phyloP scores from a whole-genome alignment of 108 stramenopile species.

The Licmophora abbreviata region DNA sequence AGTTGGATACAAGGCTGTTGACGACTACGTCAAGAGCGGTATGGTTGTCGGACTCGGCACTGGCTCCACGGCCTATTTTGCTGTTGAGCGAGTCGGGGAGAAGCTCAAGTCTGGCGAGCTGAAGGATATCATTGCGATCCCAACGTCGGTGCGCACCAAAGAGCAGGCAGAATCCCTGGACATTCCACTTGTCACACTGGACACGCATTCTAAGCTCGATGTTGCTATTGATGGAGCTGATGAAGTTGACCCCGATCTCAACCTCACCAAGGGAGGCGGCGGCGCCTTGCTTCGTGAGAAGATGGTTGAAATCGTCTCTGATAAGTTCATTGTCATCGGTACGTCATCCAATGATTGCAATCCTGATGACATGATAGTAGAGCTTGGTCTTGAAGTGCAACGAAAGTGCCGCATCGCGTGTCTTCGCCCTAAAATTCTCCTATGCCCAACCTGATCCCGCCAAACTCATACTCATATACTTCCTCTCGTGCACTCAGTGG shows the following conservation, averaged over 20 bases:
- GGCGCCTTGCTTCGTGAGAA: conserved; percentile 95
- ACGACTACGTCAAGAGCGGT: conserved; percentile 87
- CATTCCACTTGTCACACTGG: conserved; percentile 93
- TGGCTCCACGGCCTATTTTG: conserved; percentile 97
- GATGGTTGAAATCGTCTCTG: conserved; percentile 88
- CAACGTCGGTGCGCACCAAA: conserved; percentile 95
- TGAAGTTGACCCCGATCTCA: conserved; percentile 92
- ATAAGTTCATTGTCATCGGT: conserved; percentile 85
- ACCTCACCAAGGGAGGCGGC: conserved; percentile 97
- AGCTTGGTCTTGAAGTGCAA: neutral
- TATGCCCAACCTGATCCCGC: too few species aligned
- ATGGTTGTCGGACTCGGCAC: conserved; percentile 99
- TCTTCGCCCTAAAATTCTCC: neutral
- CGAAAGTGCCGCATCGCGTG: neutral
- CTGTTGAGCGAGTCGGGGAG: conserved; percentile 96
- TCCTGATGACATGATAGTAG: neutral
- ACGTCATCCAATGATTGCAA: conserved; percentile 3
- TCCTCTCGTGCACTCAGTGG: conserved; percentile 39
- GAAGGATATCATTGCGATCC: conserved; percentile 94
- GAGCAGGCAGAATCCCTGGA: conserved; percentile 88
- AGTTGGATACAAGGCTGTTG: conserved; percentile 89
- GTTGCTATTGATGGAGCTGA: conserved; percentile 99
- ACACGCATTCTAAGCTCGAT: conserved; percentile 92
- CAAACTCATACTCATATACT: neutral
- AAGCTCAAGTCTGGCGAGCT: conserved; percentile 82